These are phyloP conservation scores for Penicillium coffeae DNA, from an alignment of 495 filamentous ascomycete species.

Conservation along the genomic window DNA sequence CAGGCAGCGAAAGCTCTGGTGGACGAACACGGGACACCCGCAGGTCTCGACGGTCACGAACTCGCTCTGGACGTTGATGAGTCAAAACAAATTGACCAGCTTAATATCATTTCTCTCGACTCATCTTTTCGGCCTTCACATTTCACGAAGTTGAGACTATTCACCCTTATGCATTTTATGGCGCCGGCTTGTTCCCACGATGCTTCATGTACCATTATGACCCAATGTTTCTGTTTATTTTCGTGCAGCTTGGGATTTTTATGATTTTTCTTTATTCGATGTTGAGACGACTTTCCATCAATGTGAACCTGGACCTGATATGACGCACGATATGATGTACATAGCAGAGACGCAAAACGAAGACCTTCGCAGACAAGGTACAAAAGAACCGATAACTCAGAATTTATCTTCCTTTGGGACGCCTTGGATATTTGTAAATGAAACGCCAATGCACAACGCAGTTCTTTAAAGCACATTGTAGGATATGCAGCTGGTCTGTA, in stretches of 20 bases:
- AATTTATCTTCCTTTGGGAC: background rate
- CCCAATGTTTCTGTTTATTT: conserved; percentile 16
- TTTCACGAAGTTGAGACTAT: background rate
- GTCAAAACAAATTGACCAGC: conserved; percentile 1
- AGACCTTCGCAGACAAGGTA: conserved; percentile 9
- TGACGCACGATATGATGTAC: conserved; percentile 23
- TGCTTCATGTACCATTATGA: conserved; percentile 36
- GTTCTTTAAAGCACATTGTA: background rate
- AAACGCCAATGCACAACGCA: background rate
- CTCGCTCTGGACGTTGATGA: conserved; percentile 32
- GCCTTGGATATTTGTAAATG: background rate
- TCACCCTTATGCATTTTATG: conserved; percentile 24
- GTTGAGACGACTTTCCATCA: conserved; percentile 15
- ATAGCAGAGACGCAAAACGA: conserved; percentile 22
- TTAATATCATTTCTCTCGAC: background rate
- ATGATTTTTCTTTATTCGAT: conserved; percentile 17
- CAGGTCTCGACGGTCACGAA: conserved; percentile 38
- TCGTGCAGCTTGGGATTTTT: conserved; percentile 1
- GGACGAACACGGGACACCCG: conserved; percentile 45
- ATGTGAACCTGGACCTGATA: conserved; percentile 9
- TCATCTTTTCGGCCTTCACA: background rate
- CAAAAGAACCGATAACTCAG: background rate
- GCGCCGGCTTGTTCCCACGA: conserved; percentile 18
- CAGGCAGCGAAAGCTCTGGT: conserved; percentile 50
- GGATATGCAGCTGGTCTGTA: background rate